Evolutionary conservation across 306 rosid species (phyloP).

Genomic region (Fragaria ananassa): DNA sequence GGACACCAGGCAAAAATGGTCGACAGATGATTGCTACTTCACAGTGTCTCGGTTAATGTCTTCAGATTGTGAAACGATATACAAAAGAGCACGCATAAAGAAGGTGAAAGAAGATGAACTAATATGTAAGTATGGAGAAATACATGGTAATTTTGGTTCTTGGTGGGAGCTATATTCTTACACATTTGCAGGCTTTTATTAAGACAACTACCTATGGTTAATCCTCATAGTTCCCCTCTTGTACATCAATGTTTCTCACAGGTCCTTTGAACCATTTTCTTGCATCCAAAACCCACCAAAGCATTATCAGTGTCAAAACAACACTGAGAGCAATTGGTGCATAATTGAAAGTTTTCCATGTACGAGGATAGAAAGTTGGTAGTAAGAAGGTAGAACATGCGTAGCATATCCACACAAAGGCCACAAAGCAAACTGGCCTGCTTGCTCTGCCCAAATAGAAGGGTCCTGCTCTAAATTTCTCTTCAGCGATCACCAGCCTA

Average conservation of each 20-base stretch:
- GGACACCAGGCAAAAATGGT: neutral
- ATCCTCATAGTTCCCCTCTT: neutral
- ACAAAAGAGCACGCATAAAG: neutral
- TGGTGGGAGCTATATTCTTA: too few relatives aligned
- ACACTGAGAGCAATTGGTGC: slow-evolving; percentile 10
- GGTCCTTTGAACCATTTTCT: slow-evolving; percentile 42
- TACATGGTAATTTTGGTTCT: neutral
- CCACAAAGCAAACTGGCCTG: slow-evolving; percentile 20
- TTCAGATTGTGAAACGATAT: too few relatives aligned
- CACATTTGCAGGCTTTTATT: too few relatives aligned
- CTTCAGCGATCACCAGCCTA: slow-evolving; percentile 24
- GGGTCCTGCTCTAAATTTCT: slow-evolving; percentile 27
- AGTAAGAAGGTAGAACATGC: slow-evolving; percentile 23
- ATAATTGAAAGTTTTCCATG: slow-evolving; percentile 24
- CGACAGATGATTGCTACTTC: neutral
- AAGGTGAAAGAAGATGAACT: neutral
- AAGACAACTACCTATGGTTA: neutral
- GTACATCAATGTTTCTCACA: slow-evolving; percentile 26
- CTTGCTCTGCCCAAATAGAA: slow-evolving; percentile 30
- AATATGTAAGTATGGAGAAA: neutral
- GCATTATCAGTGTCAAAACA: slow-evolving; percentile 19
- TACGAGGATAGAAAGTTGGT: slow-evolving; percentile 18
- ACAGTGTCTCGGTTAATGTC: neutral
- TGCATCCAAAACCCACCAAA: slow-evolving; percentile 27
- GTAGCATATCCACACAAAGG: slow-evolving; percentile 22